Evolutionary conservation across 2,329 filamentous ascomycete genomes (phyloP).

Genomic region (Leptoxyphium fumago): DNA sequence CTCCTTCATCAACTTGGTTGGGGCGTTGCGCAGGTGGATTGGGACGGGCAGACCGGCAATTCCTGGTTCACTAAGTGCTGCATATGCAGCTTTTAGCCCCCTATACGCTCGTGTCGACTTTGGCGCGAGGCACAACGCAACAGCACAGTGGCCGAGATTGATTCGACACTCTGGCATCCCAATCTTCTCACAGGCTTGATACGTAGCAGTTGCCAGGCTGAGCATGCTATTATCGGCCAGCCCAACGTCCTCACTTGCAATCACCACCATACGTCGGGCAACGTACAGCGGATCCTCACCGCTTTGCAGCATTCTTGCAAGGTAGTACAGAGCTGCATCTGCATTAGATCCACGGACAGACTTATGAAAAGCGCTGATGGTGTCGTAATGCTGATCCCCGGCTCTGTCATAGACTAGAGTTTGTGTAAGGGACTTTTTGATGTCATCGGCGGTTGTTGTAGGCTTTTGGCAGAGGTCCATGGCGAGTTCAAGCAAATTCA

Average conservation of each 20-base stretch:
- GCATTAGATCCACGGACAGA: constrained; percentile 76
- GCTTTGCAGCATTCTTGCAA: constrained; percentile 87
- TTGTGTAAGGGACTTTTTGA: constrained; percentile 75
- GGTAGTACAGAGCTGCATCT: constrained; percentile 84
- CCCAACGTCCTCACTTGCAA: constrained; percentile 87
- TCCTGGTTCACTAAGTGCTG: constrained; percentile 68
- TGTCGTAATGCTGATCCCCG: constrained; percentile 95
- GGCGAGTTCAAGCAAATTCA: constrained; percentile 84
- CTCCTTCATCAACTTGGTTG: constrained; percentile 84
- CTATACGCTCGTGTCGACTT: constrained; percentile 84
- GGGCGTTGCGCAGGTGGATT: constrained; percentile 78
- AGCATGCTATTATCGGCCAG: constrained; percentile 77
- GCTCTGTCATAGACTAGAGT: constrained; percentile 90
- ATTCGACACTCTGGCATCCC: constrained; percentile 93
- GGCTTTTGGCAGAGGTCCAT: constrained; percentile 56
- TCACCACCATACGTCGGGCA: constrained; percentile 82
- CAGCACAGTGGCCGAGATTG: constrained; percentile 72
- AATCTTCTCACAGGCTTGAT: constrained; percentile 79
- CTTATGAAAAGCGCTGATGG: constrained; percentile 94
- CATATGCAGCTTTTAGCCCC: constrained; percentile 64
- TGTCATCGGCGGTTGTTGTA: constrained; percentile 54
- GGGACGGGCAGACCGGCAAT: constrained; percentile 71
- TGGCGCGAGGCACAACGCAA: constrained; percentile 63
- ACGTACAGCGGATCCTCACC: constrained; percentile 90
- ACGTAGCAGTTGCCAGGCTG: constrained; percentile 69